Evolutionary conservation across 2,329 filamentous ascomycete species (phyloP).

Genomic region (Fusarium torulosum): DNA sequence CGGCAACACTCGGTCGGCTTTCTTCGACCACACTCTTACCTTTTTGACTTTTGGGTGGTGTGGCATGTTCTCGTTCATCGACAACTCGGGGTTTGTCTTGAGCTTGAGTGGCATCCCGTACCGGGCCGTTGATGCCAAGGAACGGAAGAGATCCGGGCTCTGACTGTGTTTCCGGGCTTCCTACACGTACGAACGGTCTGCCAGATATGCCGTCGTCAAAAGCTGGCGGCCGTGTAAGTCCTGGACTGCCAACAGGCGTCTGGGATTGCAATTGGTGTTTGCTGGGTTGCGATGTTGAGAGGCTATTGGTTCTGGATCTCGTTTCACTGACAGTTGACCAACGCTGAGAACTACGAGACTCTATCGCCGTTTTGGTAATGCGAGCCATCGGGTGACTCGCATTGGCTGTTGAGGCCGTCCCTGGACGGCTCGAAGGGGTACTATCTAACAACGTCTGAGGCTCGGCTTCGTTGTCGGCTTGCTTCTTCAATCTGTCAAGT

Average conservation of each 20-base stretch:
- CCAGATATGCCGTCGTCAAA: conserved; percentile 66
- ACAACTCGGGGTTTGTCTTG: conserved; percentile 12
- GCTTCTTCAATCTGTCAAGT: conserved; percentile 41
- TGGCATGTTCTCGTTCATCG: conserved; percentile 16
- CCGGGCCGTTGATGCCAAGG: conserved; percentile 5
- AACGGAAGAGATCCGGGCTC: conserved; percentile 30
- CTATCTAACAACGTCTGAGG: conserved; percentile 30
- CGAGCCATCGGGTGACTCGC: conserved; percentile 37
- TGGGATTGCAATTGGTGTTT: conserved; percentile 40
- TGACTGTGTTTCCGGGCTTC: conserved; percentile 50
- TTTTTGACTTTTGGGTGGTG: conserved; percentile 15
- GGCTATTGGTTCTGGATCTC: conserved; percentile 23
- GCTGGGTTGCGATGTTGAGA: conserved; percentile 40
- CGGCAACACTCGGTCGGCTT: conserved; percentile 53
- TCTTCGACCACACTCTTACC: conserved; percentile 16
- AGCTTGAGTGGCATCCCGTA: conserved; percentile 13
- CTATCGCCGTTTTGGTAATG: conserved; percentile 38
- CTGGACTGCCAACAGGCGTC: conserved; percentile 43
- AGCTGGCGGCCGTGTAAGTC: conserved; percentile 39
- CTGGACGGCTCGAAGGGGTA: conserved; percentile 31
- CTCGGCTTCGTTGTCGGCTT: conserved; percentile 31
- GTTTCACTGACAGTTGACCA: conserved; percentile 33
- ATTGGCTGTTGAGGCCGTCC: conserved; percentile 33
- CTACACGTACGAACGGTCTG: conserved; percentile 65
- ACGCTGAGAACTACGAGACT: conserved; percentile 33